Conservation (phyloP, 108 stramenopile species). For the Parietichytrium sp. region DNA sequence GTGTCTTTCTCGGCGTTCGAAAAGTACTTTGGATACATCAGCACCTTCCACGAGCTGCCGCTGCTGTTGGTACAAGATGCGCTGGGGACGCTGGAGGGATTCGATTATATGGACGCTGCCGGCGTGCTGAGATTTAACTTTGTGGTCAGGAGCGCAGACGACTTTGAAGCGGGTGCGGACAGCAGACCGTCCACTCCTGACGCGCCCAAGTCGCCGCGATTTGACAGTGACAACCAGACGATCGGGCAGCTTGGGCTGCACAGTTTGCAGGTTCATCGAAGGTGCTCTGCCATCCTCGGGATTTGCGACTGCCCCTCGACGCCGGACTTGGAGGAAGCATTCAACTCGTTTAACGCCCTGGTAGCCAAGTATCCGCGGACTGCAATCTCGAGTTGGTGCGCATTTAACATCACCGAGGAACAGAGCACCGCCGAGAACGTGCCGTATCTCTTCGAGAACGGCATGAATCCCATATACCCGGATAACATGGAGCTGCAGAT, state of each 20-base stretch:
- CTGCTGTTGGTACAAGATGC: not conserved
- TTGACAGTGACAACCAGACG: not conserved
- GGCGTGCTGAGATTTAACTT: conserved; percentile 27
- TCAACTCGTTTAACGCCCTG: not conserved
- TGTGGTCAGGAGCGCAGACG: not conserved
- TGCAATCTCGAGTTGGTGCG: conserved; percentile 3
- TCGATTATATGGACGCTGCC: too few relatives aligned
- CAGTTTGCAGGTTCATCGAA: conserved; percentile 7
- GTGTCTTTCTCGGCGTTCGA: not conserved
- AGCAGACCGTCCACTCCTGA: too few relatives aligned
- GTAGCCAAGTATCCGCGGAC: not conserved
- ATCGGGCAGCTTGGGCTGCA: conserved; percentile 16
- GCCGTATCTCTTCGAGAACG: not conserved
- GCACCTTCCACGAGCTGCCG: not conserved
- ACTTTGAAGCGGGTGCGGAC: too few relatives aligned
- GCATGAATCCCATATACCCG: not conserved
- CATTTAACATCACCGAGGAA: not conserved
- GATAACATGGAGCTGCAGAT: not conserved
- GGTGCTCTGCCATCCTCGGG: not conserved
- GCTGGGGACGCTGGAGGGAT: not conserved
- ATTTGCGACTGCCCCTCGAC: conserved; percentile 31
- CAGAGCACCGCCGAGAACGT: not conserved
- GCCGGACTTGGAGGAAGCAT: not conserved
- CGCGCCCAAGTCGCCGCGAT: too few relatives aligned
- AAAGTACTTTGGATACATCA: not conserved